Conservation (phyloP, 2,329 filamentous ascomycete species). For the Fusarium papillatum region DNA sequence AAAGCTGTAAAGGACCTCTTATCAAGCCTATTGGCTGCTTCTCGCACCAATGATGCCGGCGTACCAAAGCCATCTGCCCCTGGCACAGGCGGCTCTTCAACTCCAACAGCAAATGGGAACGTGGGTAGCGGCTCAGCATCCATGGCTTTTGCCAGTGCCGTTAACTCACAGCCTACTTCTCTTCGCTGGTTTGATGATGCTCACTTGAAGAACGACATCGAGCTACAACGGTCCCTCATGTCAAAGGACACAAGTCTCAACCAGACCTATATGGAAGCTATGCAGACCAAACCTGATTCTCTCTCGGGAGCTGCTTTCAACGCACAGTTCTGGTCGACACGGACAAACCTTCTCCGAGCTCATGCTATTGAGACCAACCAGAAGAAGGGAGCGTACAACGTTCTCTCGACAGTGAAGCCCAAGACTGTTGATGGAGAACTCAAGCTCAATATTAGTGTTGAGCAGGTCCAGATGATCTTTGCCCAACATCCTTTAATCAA, state of each 20-base stretch:
- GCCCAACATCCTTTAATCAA: slow-evolving; percentile 92
- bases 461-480: slow-evolving; percentile 95
- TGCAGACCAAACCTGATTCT: slow-evolving; percentile 85
- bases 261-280: slow-evolving; percentile 89
- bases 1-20: slow-evolving; percentile 87
- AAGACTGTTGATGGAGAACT: slow-evolving; percentile 64
- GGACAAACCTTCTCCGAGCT: slow-evolving; percentile 87
- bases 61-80: slow-evolving; percentile 61
- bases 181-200: slow-evolving; percentile 85
- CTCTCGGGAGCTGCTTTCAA: slow-evolving; percentile 88
- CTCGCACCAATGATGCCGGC: slow-evolving; percentile 69
- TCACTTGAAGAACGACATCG: slow-evolving; percentile 81
- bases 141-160: slow-evolving; percentile 83
- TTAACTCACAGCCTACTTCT: slow-evolving; percentile 65
- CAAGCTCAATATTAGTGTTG: slow-evolving; percentile 87
- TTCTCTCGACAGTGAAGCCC: slow-evolving; percentile 90
- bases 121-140: slow-evolving; percentile 70
- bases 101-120: slow-evolving; percentile 44
- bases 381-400: slow-evolving; percentile 91
- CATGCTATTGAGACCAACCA: slow-evolving; percentile 92
- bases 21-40: slow-evolving; percentile 80
- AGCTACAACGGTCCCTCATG: slow-evolving; percentile 89
- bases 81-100: slow-evolving; percentile 45
- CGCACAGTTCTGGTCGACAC: slow-evolving; percentile 93
- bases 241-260: slow-evolving; percentile 82